Percentiles rank a stretch among this genome's conserved stretches.
phyloP scores from a whole-genome alignment of 352 stramenopile species.

The Pythium myriotylum region DNA sequence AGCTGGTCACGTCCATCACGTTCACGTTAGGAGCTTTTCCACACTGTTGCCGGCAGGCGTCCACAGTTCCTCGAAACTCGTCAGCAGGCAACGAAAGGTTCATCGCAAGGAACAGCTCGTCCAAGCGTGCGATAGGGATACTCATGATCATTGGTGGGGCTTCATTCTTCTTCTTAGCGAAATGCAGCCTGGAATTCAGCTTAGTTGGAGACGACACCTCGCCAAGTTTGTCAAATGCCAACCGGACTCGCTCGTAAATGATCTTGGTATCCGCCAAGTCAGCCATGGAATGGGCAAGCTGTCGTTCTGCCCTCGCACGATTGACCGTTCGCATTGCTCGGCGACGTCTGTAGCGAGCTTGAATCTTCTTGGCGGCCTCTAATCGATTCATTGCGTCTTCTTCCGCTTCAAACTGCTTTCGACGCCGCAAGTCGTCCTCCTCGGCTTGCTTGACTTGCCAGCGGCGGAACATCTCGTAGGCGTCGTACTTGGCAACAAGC shows the following conservation, averaged over 20 bases:
- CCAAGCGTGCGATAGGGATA: constrained; percentile 42
- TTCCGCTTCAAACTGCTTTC: constrained; percentile 35
- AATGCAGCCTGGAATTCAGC: constrained; percentile 13
- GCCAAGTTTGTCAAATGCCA: constrained; percentile 44
- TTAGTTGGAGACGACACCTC: neutral
- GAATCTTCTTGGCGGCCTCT: constrained; percentile 57
- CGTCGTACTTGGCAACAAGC: constrained; percentile 51
- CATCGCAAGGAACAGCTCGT: constrained; percentile 46
- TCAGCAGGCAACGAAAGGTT: constrained; percentile 35
- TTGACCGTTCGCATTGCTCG: constrained; percentile 56
- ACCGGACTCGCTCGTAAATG: constrained; percentile 47
- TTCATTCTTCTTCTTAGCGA: constrained; percentile 32
- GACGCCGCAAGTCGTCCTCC: constrained; percentile 44
- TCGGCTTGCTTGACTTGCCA: constrained; percentile 68
- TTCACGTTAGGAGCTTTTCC: constrained; percentile 52
- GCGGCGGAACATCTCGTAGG: constrained; percentile 62
- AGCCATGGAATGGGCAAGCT: constrained; percentile 44
- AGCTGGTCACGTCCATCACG: constrained; percentile 66
- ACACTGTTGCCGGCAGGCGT: constrained; percentile 41
- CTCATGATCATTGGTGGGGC: constrained; percentile 29
- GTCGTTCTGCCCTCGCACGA: constrained; percentile 47
- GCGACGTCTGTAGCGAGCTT: constrained; percentile 63
- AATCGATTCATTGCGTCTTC: constrained; percentile 27
- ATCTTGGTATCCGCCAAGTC: constrained; percentile 50
- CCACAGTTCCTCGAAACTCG: constrained; percentile 30